Evolutionary conservation across 2,329 filamentous ascomycete species (phyloP).

Genomic region (Colletotrichum theobromicola): DNA sequence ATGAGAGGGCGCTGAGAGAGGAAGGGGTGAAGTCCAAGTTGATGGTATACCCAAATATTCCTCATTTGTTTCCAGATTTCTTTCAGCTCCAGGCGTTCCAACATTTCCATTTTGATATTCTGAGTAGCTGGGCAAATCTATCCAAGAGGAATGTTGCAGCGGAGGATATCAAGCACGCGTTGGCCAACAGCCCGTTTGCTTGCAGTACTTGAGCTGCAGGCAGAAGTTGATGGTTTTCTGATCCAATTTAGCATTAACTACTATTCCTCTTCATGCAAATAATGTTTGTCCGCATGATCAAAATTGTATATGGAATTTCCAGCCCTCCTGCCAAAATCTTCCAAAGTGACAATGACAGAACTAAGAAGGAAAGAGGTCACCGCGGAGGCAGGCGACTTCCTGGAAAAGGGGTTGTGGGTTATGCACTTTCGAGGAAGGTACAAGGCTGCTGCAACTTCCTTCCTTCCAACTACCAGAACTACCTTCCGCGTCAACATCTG

Average conservation of each 20-base stretch:
- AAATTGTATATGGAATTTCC: no score
- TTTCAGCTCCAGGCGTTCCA: neutral
- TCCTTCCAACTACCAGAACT: neutral
- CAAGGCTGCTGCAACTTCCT: neutral
- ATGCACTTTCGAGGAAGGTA: neutral
- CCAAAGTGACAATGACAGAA: neutral
- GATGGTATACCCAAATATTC: neutral
- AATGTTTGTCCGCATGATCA: no score
- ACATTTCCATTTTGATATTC: neutral
- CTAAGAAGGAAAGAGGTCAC: no score
- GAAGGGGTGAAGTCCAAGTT: constrained; percentile 45
- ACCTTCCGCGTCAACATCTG: neutral
- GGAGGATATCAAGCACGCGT: neutral
- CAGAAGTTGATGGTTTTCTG: neutral
- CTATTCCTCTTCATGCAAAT: no score
- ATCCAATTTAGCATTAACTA: no score
- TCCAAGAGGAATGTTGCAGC: neutral
- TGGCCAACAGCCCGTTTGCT: neutral
- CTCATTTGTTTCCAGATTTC: neutral
- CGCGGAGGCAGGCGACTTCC: neutral
- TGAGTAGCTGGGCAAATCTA: neutral
- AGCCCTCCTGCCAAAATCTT: no score
- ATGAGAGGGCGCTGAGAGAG: constrained; percentile 50
- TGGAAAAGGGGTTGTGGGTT: accelerated
- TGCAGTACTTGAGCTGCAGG: neutral